phyloP scores from a whole-genome alignment of 495 filamentous ascomycete genomes.

The Neurospora pannonica region DNA sequence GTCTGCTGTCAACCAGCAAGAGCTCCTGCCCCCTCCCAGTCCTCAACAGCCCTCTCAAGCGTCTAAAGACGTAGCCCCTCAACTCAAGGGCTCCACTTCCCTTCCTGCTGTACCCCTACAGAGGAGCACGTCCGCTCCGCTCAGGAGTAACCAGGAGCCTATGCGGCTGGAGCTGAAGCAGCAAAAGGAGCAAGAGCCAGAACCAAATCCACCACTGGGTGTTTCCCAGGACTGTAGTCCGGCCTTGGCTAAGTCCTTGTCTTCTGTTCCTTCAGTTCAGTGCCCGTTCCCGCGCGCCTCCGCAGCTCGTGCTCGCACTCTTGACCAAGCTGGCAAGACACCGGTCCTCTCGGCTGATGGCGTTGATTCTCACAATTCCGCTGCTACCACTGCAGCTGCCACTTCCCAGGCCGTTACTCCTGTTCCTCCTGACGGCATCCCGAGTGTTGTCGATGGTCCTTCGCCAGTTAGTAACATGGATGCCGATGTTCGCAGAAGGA shows the following conservation, averaged over 20 bases:
- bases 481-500: not conserved
- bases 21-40: not conserved
- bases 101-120: not conserved
- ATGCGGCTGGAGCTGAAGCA: not conserved
- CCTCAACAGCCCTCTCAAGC: not conserved
- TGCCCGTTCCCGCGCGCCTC: not conserved
- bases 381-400: not conserved
- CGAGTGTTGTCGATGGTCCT: not conserved
- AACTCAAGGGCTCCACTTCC: no score
- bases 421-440: not conserved
- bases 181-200: not conserved
- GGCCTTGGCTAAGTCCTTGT: not conserved
- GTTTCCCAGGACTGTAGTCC: not conserved
- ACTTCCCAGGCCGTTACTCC: not conserved
- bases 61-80: not conserved
- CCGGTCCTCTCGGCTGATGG: not conserved
- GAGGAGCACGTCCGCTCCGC: not conserved
- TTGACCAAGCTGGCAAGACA: not conserved
- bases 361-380: not conserved
- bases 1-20: not conserved
- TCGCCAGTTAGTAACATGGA: not conserved
- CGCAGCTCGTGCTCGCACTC: not conserved
- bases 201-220: accelerated
- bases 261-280: not conserved
- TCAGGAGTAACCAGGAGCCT: not conserved